A percentile compares a stretch with the other conserved stretches of the same genome.
Evolutionary conservation across 768 basidiomycete species (phyloP).

Genomic region (Flagelloscypha sp.): DNA sequence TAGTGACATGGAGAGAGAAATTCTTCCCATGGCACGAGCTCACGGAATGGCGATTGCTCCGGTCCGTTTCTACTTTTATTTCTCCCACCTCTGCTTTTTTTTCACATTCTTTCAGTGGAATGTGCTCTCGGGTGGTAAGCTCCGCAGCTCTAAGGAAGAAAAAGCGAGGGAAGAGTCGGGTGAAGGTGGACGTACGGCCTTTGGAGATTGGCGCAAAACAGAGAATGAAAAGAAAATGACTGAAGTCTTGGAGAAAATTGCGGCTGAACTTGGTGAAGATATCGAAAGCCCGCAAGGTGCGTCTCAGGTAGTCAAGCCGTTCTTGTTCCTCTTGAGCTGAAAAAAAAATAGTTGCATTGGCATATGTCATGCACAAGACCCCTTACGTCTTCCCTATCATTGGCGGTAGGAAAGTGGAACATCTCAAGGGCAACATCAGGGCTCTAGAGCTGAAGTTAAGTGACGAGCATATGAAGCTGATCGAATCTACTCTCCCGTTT

Average conservation of each 20-base stretch:
- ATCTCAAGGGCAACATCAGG: slow-evolving; percentile 22
- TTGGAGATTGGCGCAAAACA: slow-evolving; percentile 23
- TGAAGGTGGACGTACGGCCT: slow-evolving; percentile 18
- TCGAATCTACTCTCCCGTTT: slow-evolving; percentile 28
- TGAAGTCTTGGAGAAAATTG: slow-evolving; percentile 28
- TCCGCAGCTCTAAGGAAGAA: slow-evolving; percentile 24
- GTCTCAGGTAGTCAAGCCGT: slow-evolving; percentile 21
- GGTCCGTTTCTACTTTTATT: too few relatives aligned
- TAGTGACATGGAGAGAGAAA: slow-evolving; percentile 37
- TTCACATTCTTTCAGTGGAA: slow-evolving; percentile 30
- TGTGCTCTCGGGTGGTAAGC: slow-evolving; percentile 25
- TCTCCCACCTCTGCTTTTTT: slow-evolving; percentile 13
- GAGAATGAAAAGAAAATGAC: slow-evolving; percentile 25
- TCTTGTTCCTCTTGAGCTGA: not conserved
- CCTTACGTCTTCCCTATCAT: slow-evolving; percentile 18
- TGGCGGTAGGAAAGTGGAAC: slow-evolving; percentile 15
- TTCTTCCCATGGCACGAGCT: slow-evolving; percentile 26
- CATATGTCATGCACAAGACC: slow-evolving; percentile 21
- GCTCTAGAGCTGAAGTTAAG: slow-evolving; percentile 30
- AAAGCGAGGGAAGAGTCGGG: slow-evolving; percentile 17
- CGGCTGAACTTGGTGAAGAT: slow-evolving; percentile 32
- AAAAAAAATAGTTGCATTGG: slow-evolving; percentile 16
- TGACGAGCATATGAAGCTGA: slow-evolving; percentile 24
- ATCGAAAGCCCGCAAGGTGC: slow-evolving; percentile 23
- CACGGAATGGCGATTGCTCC: slow-evolving; percentile 4